Base-by-base conservation (phyloP, 192 early-diverging fungal genomes). In the Pilobolus umbonatus region DNA sequence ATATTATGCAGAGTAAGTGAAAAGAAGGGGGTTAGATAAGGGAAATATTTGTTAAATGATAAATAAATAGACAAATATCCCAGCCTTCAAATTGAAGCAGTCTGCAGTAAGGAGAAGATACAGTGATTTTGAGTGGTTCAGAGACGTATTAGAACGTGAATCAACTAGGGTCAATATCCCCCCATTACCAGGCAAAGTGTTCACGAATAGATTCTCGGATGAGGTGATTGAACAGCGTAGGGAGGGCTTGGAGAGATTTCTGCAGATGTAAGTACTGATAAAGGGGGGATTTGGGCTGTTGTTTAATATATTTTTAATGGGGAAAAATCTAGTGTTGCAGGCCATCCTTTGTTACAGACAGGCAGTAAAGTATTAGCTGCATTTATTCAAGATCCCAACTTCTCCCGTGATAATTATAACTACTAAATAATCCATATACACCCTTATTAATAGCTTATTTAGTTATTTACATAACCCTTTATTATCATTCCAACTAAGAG, bases 101-200 rank as follows among this genome's bases (percentile, higher is more conserved):
- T 94, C 91, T 3, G 65, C 73, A 29, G 95, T 97, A 32, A 85
- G 95, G 24, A 78, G 96, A 64, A 81, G 96, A 26, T 99, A 96
- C 76, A 90, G 87, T 67, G 96, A 99, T 60, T 99, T 99, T 75
- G 96, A 98, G 75, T 99, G 96, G 96, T 92, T 96, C 76, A 77
- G 89, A 43, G 93, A 99, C 72, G 87, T 87, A 52, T 76, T 99
- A 50, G 93, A 95, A 71, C 76, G 92, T 22, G 95, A 99, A 73
- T 85, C 82, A 15, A 80, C 87, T 51, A 77, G 92, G 62, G 96
- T 99, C 51, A 98, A 93, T 66, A 94, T 99, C 55, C 96, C 96
- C 40, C 79, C 87, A 17, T 79, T 99, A 40, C 96, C 96, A 8
- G 94, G 94, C 42, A 99, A 99, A 71, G 95, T 96, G 39, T 95